Evolutionary conservation across 2,329 filamentous ascomycete genomes (phyloP), one percentile per base, ranked within the genome.

Genomic region (Trichoderma atrobrunneum): DNA sequence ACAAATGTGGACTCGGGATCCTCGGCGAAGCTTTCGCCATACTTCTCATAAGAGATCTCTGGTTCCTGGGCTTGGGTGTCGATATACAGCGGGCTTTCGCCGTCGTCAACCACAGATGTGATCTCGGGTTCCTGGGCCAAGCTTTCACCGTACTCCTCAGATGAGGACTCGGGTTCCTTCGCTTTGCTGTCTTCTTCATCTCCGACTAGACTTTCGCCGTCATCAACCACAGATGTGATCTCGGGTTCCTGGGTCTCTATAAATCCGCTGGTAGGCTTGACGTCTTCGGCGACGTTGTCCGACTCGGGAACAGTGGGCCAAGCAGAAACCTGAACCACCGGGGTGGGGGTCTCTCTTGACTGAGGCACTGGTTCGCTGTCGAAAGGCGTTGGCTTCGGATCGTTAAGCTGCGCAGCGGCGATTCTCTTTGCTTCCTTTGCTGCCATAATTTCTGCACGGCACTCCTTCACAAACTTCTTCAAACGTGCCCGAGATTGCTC

Each of bases 221-320:
- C 26, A 26, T 26, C 26, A 26, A 26, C 26, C 26, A 26, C 26
- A 26, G 26, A 26, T 26, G 26, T 26, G 26, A 26, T 26, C 26
- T 26, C 26, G 30, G 63, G 70, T 72, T 72, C 70, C 62, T 72
- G 39, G 57, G 70, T 65, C 61, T 56, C 43, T 30, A 28, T 57
- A 3, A 11, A 36, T 24, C 32, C 34, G 34, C 18, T 65, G 60
- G 69, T 34, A 65, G 32, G 26, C 57, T 34, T 62, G 21, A 60
- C 59, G 54, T 69, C 71, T 18, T 61, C 64, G 16, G 69, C n/a
- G 69, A 57, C 60, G 32, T 57, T 30, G 21, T 71, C 69, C 16
- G 60, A 59, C 48, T 65, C 60, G 69, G 59, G 34, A 59, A 48
- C 69, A 71, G 60, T 59, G 69, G 59, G 69, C 60, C 69, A 59